Percentiles rank a stretch among this genome's conserved stretches.
Conservation (phyloP, 2,329 filamentous ascomycete species). For the Ceratocystis destructans region DNA sequence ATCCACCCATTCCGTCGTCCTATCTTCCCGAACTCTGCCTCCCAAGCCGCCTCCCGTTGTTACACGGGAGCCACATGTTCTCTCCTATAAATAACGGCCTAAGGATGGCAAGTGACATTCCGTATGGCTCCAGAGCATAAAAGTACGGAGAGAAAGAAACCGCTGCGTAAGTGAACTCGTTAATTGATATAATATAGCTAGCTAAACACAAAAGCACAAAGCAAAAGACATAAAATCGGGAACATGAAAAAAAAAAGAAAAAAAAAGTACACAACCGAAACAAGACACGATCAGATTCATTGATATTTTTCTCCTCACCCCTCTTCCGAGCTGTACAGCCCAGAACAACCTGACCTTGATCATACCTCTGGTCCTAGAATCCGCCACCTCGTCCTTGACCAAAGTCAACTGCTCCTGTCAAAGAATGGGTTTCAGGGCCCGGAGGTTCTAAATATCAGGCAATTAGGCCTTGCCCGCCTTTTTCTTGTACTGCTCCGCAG, state of each 20-base stretch:
- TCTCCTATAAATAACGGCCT: too few species aligned
- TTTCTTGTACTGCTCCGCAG: slow-evolving; percentile 8
- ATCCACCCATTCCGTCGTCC: too few species aligned
- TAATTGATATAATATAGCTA: not conserved
- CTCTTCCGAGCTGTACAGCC: not conserved
- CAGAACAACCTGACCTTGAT: not conserved
- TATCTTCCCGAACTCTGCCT: too few species aligned
- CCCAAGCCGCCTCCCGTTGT: too few species aligned
- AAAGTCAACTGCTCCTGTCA: not conserved
- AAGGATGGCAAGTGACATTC: too few species aligned
- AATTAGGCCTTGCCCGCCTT: slow-evolving; percentile 12
- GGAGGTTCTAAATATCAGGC: not conserved
- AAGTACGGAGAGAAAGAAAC: not conserved
- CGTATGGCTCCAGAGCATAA: too few species aligned
- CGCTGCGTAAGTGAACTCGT: not conserved
- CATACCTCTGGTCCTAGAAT: not conserved
- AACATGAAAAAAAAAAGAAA: not conserved
- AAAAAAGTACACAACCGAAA: not conserved
- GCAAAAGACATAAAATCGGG: not conserved
- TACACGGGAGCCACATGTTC: too few species aligned
- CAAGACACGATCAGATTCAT: slow-evolving; percentile 1
- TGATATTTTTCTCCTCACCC: not conserved
- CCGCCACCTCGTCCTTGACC: not conserved
- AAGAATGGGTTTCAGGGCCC: not conserved
- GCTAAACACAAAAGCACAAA: not conserved